Percentiles rank a stretch among this genome's conserved stretches.
These are phyloP conservation scores for Metrosideros polymorpha DNA, from an alignment of 441 rosid species.

Conservation along the genomic window DNA sequence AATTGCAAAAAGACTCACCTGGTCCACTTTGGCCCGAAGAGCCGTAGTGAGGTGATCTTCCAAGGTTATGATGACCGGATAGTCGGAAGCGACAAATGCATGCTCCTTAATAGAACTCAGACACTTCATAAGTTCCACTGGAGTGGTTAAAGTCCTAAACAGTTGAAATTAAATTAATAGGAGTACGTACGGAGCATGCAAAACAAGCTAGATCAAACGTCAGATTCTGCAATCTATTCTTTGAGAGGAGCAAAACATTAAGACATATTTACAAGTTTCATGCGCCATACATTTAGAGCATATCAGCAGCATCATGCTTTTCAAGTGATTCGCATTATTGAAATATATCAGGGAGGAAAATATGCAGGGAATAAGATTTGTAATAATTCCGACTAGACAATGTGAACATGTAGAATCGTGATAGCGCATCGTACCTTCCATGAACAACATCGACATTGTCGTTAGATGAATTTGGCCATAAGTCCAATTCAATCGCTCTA, in stretches of 20 bases:
- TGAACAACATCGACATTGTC: not conserved
- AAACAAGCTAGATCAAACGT: too few species aligned
- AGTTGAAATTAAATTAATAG: not conserved
- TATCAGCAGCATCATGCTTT: too few species aligned
- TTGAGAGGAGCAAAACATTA: too few species aligned
- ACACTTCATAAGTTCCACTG: not conserved
- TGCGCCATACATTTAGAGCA: too few species aligned
- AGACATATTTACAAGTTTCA: too few species aligned
- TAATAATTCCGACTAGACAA: too few species aligned
- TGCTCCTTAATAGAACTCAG: conserved; percentile 1
- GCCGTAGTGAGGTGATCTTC: not conserved
- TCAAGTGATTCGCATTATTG: too few species aligned
- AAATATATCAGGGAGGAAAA: too few species aligned
- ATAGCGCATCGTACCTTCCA: not conserved
- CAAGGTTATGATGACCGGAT: not conserved
- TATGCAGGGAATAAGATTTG: too few species aligned
- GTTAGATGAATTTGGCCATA: not conserved
- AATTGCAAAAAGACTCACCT: not conserved
- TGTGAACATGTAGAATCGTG: too few species aligned
- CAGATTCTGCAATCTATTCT: too few species aligned
- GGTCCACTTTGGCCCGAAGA: not conserved
- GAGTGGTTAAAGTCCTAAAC: not conserved
- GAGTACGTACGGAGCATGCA: too few species aligned
- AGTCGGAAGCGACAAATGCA: not conserved
- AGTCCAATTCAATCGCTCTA: not conserved